Percentiles rank a stretch among this genome's conserved stretches.
These are phyloP conservation scores for Diacronema lutheri DNA, from an alignment of 78 protist species.

Conservation along the genomic window DNA sequence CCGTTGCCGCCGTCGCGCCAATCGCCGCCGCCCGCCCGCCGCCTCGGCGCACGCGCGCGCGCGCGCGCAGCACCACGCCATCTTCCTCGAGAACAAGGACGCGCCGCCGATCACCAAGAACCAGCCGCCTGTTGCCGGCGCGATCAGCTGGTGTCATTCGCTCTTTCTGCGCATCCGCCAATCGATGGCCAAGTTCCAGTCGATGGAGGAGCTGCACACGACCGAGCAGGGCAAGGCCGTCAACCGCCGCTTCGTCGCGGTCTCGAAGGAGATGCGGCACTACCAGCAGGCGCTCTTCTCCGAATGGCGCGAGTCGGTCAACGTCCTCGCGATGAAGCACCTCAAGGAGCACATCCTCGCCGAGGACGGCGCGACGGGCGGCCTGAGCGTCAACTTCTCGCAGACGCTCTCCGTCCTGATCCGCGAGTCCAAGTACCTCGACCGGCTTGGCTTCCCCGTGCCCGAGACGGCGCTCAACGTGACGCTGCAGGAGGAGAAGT, in stretches of 20 bases:
- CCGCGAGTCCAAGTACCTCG: conserved; percentile 79
- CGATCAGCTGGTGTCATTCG: conserved; percentile 70
- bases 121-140: conserved; percentile 84
- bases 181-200: conserved; percentile 63
- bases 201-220: background rate
- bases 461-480: conserved; percentile 80
- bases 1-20: too few relatives aligned
- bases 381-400: conserved; percentile 65
- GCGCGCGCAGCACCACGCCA: too few relatives aligned
- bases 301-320: conserved; percentile 52
- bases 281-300: conserved; percentile 47
- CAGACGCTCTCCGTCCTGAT: conserved; percentile 49
- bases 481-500: conserved; percentile 82
- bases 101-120: conserved; percentile 75
- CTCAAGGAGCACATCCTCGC: conserved; percentile 19
- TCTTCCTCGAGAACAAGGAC: conserved; percentile 39
- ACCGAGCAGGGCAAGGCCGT: conserved; percentile 33
- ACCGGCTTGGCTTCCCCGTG: conserved; percentile 60
- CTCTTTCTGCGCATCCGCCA: conserved; percentile 67
- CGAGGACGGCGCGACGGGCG: background rate
- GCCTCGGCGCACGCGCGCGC: too few relatives aligned
- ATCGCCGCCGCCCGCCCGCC: too few relatives aligned
- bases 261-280: conserved; percentile 54
- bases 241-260: conserved; percentile 37
- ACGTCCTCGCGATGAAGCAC: background rate